Base-by-base conservation (phyloP, 495 filamentous ascomycete species). In the Neurospora tetraspora region DNA sequence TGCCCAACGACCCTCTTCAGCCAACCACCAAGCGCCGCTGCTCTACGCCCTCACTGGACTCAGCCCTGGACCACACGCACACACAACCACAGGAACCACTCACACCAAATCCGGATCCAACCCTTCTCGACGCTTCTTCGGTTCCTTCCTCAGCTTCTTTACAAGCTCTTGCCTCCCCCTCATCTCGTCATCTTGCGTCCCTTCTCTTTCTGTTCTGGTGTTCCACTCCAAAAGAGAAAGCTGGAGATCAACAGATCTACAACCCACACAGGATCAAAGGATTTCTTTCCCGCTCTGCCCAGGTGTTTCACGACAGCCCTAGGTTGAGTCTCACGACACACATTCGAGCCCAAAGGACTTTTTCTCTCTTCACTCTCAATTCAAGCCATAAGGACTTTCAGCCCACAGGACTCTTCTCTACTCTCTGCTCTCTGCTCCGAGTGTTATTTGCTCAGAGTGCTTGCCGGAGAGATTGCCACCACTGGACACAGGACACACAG, bases 1-100 rank as follows among this genome's bases (percentile, higher is more conserved):
- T 83, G 85, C 84, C 84, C 84, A 85, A 84, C 82, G 47, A 34
- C 14, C 27, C 53, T 23, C 11, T 11, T 40, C 36, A 70, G 36
- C n/a, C 34, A 70, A 37, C 39, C 68, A 4, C 31, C 68, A 53
- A 70, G 68, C 68, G 34, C 68, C 68, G 27, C 45, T 53, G n/a
- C 45, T 53, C 20, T 5, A 61, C 53, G 53, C 27, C 53, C 53
- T 65, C 53, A 65, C 53, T 61, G 27, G 53, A 65, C 53, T 65
- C 53, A 34, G 53, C 53, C 53, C 53, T 65, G 53, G 53, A 65
- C 53, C 53, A 34, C 27, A 61, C 53, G 1, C 53, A 61, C 47
- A 16, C 53, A 18, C 53, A 65, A 59, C 6, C 23, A 65, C 47
- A 31, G 12, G 53, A 65, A 65, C 53, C 53, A 65, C 53, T 65